These are phyloP conservation scores for Pelargonium myrrhifolium DNA, from an alignment of 441 rosid genomes.

Conservation along the genomic window DNA sequence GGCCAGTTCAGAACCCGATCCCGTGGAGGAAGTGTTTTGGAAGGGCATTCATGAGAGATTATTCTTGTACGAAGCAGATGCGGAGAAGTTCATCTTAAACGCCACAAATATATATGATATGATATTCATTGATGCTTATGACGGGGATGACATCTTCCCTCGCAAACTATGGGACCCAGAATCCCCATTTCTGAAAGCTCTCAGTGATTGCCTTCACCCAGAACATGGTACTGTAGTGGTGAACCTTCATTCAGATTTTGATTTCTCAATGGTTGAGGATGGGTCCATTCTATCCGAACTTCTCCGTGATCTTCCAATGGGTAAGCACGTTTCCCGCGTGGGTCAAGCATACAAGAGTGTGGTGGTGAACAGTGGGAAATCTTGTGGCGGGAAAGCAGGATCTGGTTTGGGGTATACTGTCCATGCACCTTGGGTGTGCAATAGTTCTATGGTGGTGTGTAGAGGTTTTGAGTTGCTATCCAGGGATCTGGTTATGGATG, in stretches of 20 bases:
- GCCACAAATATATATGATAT: conserved; percentile 46
- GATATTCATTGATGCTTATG: conserved; percentile 84
- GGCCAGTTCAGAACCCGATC: conserved; percentile 32
- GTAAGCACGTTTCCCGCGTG: conserved; percentile 46
- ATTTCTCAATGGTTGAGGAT: conserved; percentile 18
- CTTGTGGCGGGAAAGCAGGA: conserved; percentile 5
- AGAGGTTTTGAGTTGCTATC: conserved; percentile 36
- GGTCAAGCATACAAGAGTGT: conserved; percentile 52
- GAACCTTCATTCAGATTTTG: conserved; percentile 76
- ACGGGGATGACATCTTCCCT: conserved; percentile 88
- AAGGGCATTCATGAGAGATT: conserved; percentile 81
- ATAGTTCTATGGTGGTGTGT: conserved; percentile 57
- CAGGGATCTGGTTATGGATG: conserved; percentile 27
- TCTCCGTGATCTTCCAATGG: conserved; percentile 35
- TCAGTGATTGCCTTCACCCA: conserved; percentile 49
- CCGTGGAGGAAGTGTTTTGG: conserved; percentile 58
- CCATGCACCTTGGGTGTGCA: conserved; percentile 75
- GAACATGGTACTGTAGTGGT: conserved; percentile 77
- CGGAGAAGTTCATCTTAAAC: conserved; percentile 52
- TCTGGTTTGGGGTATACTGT: conserved; percentile 47
- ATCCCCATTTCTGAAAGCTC: conserved; percentile 55
- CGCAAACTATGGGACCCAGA: conserved; percentile 65
- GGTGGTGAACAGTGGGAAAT: conserved; percentile 28
- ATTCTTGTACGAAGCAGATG: conserved; percentile 63
- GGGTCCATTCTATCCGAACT: conserved; percentile 27